Percentiles rank a stretch among this genome's conserved stretches.
Conservation (phyloP, 192 early-diverging fungal genomes). For the Blastocladiella britannica region DNA sequence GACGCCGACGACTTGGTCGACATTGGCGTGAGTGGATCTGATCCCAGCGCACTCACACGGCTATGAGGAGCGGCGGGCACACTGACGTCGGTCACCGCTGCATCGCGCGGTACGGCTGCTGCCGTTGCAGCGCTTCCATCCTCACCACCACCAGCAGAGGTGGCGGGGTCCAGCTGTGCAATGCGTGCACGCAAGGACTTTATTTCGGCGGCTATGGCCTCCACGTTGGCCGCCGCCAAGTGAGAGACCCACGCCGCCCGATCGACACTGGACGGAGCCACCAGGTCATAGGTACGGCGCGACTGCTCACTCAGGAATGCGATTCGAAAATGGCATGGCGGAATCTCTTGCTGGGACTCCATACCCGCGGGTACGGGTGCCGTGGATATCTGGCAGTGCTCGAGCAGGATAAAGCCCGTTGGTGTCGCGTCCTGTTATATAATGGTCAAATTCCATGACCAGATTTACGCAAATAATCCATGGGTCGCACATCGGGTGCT, state of each 20-base stretch:
- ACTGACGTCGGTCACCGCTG: no score
- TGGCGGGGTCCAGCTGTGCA: neutral
- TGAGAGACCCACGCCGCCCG: neutral
- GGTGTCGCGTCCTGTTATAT: neutral
- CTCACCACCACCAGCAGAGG: no score
- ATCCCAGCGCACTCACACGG: no score
- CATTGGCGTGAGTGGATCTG: no score
- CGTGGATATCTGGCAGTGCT: neutral
- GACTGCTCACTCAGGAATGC: neutral
- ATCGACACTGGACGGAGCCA: neutral
- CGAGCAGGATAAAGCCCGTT: neutral
- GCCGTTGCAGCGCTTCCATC: no score
- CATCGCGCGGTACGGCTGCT: no score
- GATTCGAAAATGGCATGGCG: neutral
- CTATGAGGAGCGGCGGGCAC: no score
- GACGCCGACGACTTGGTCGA: neutral
- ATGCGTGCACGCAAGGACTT: neutral
- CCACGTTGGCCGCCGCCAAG: neutral
- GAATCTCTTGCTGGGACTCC: neutral
- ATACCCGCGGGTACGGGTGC: neutral
- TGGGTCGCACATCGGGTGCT: no score
- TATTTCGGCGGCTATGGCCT: neutral
- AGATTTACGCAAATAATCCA: no score
- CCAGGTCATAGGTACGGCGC: neutral
- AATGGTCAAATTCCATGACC: no score